phyloP scores from a whole-genome alignment of 805 yeast species.

The Candida arabinofermentans region DNA sequence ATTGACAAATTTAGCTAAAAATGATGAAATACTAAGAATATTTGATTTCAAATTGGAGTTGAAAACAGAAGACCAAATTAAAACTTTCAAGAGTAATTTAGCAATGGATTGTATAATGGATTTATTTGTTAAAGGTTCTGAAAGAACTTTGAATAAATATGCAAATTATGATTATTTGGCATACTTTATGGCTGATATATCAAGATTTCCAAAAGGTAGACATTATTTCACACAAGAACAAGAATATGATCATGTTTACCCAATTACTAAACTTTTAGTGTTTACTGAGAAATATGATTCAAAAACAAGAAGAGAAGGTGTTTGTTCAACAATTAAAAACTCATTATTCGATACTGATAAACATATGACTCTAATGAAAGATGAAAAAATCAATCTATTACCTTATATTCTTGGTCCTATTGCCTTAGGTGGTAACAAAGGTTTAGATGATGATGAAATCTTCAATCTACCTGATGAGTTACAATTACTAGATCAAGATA shows the following conservation, averaged over 20 bases:
- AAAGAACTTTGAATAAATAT: constrained; percentile 61
- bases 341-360: constrained; percentile 73
- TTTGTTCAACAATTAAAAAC: constrained; percentile 88
- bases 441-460: constrained; percentile 78
- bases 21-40: constrained; percentile 54
- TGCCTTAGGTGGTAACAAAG: constrained; percentile 53
- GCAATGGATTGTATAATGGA: constrained; percentile 82
- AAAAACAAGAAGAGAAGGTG: constrained; percentile 82
- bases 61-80: constrained; percentile 35
- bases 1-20: constrained; percentile 81
- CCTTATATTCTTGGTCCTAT: constrained; percentile 82
- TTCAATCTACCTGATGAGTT: constrained; percentile 85
- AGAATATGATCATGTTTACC: constrained; percentile 70
- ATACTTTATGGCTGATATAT: constrained; percentile 85
- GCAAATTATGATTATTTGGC: constrained; percentile 82
- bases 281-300: constrained; percentile 81
- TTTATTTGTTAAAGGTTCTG: constrained; percentile 81
- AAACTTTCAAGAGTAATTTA: constrained; percentile 49
- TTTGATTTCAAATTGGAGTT: constrained; percentile 37
- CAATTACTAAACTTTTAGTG: constrained; percentile 74
- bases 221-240: constrained; percentile 71
- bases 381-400: constrained; percentile 64
- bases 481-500: constrained; percentile 72
- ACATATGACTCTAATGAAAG: constrained; percentile 57
- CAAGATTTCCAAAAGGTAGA: constrained; percentile 73